Evolutionary conservation across 768 basidiomycete genomes (phyloP).

Genomic region (Xerocomellus amylosporus): DNA sequence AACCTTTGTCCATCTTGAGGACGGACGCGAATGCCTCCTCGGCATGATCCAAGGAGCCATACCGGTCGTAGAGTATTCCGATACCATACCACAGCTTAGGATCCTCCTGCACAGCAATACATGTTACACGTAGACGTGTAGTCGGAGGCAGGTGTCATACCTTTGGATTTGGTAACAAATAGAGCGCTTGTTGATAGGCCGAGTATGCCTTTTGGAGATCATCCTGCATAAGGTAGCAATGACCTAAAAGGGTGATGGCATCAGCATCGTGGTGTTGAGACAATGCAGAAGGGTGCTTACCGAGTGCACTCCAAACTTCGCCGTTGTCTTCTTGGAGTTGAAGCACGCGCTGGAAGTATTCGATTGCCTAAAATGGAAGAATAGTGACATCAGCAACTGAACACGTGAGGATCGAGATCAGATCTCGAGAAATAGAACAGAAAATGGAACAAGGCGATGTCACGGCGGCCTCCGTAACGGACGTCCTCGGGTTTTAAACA

Average conservation of each 20-base stretch:
- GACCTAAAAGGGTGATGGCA: constrained; percentile 49
- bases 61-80: constrained; percentile 97
- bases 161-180: constrained; percentile 93
- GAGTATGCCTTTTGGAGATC: constrained; percentile 98
- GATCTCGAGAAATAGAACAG: constrained; percentile 21
- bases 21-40: constrained; percentile 98
- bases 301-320: constrained; percentile 97
- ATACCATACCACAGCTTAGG: constrained; percentile 99
- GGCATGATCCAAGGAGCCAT: constrained; percentile 96
- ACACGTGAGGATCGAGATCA: constrained; percentile 33
- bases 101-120: constrained; percentile 59
- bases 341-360: constrained; percentile 93
- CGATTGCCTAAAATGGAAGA: constrained; percentile 69
- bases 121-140: constrained; percentile 5
- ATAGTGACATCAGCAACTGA: constrained; percentile 29
- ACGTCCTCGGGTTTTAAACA: constrained; percentile 32
- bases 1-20: constrained; percentile 95
- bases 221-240: constrained; percentile 99
- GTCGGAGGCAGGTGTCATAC: constrained; percentile 37
- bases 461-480: constrained; percentile 25
- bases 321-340: constrained; percentile 92
- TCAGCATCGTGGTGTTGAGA: constrained; percentile 12
- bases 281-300: constrained; percentile 41
- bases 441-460: constrained; percentile 19
- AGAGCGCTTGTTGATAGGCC: constrained; percentile 97